A percentile compares a stretch with the other conserved stretches of the same genome.
Evolutionary conservation across 805 yeast genomes (phyloP).

Genomic region (Trichomonascus vanleenenianus): DNA sequence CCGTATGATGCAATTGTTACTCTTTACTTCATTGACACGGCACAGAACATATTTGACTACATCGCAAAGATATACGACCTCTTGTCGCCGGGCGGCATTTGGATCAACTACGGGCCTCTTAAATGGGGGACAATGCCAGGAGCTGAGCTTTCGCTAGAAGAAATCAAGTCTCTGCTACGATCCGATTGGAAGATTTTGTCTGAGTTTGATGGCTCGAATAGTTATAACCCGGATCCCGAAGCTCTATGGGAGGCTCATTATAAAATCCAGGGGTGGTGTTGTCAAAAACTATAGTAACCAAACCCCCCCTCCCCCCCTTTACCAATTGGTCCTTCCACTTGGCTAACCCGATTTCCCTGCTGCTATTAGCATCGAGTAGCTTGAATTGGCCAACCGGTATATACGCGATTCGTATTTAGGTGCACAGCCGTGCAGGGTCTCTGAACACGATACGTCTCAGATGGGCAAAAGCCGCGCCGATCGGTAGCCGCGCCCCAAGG

Average conservation of each 20-base stretch:
- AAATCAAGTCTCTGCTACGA: constrained; percentile 45
- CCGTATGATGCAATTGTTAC: constrained; percentile 35
- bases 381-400: too few relatives aligned
- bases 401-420: too few relatives aligned
- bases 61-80: constrained; percentile 53
- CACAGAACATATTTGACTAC: constrained; percentile 75
- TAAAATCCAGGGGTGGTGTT: constrained; percentile 10
- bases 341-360: too few relatives aligned
- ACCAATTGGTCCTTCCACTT: too few relatives aligned
- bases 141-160: constrained; percentile 68
- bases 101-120: constrained; percentile 90
- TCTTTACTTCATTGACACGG: constrained; percentile 85
- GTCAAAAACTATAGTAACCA: too few relatives aligned
- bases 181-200: constrained; percentile 39
- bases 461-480: too few relatives aligned
- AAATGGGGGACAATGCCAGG: constrained; percentile 80
- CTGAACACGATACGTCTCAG: too few relatives aligned
- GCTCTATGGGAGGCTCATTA: constrained; percentile 22
- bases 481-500: too few relatives aligned
- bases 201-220: constrained; percentile 21
- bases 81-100: constrained; percentile 44
- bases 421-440: too few relatives aligned
- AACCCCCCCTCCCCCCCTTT: too few relatives aligned
- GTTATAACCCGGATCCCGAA: constrained; percentile 26
- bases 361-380: too few relatives aligned